Conservation (phyloP, 768 basidiomycete genomes). For the Boletus pseudopeckii region DNA sequence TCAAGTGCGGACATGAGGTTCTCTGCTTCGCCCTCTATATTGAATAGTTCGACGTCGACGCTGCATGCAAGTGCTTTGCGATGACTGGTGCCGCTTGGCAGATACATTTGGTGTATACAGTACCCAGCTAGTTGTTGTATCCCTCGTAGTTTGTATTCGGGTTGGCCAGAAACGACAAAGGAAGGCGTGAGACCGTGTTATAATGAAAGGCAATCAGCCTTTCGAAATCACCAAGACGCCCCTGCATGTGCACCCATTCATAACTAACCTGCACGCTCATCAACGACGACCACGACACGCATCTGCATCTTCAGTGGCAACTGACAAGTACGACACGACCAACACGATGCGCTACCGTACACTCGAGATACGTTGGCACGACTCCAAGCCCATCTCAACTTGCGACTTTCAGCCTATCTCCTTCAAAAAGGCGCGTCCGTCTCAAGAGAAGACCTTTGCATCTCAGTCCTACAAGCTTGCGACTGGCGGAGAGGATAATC, state of each 20-base stretch:
- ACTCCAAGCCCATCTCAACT: slow-evolving; percentile 91
- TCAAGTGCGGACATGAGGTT: slow-evolving; percentile 14
- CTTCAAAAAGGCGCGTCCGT: slow-evolving; percentile 76
- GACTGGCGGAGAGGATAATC: slow-evolving; percentile 94
- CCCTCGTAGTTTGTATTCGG: slow-evolving; percentile 4
- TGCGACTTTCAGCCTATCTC: slow-evolving; percentile 91
- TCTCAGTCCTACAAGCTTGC: slow-evolving; percentile 85
- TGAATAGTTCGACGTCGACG: slow-evolving; percentile 24
- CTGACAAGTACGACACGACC: neutral
- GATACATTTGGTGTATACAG: slow-evolving; percentile 5
- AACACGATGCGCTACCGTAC: slow-evolving; percentile 77
- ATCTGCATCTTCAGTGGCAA: neutral
- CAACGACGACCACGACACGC: slow-evolving; percentile 10
- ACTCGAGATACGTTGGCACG: slow-evolving; percentile 95
- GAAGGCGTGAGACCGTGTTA: slow-evolving; percentile 21
- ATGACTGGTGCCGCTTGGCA: slow-evolving; percentile 7
- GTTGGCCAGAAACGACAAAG: slow-evolving; percentile 10
- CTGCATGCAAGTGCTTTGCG: slow-evolving; percentile 27
- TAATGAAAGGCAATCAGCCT: neutral
- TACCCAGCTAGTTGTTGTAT: slow-evolving; percentile 3
- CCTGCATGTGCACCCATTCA: slow-evolving; percentile 4
- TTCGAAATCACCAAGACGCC: neutral
- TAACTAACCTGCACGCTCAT: slow-evolving; percentile 3
- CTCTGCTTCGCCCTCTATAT: slow-evolving; percentile 17
- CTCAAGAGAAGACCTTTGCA: slow-evolving; percentile 52